These are phyloP conservation scores for Termitomyces sp. DNA, from an alignment of 768 basidiomycete genomes.

Conservation along the genomic window DNA sequence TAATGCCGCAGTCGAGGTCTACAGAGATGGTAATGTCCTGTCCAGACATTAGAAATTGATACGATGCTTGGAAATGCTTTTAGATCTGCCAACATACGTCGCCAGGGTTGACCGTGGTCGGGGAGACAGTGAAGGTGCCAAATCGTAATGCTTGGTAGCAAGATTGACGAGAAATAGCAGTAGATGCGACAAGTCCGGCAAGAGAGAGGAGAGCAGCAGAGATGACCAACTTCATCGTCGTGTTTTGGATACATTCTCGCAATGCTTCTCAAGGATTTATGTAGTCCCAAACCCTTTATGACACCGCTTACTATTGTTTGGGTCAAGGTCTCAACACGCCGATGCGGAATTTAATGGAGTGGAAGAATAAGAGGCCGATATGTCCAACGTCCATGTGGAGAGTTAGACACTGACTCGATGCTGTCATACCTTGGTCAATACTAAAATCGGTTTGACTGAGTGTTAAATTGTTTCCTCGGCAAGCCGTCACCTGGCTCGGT, in stretches of 20 bases:
- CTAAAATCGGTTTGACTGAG: background rate
- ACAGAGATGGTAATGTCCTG: slow-evolving; percentile 6
- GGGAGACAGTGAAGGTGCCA: slow-evolving; percentile 4
- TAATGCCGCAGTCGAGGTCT: slow-evolving; percentile 5
- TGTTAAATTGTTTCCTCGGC: background rate
- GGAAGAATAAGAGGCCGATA: background rate
- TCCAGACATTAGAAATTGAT: background rate
- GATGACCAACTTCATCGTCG: slow-evolving; percentile 11
- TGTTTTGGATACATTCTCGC: background rate
- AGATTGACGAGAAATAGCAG: background rate
- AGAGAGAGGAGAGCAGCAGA: slow-evolving; percentile 7
- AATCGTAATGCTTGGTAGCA: slow-evolving; percentile 10
- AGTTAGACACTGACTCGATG: too few species aligned
- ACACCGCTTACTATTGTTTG: background rate
- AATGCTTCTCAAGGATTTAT: background rate
- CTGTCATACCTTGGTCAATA: too few species aligned
- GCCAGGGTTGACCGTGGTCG: slow-evolving; percentile 8
- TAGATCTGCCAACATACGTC: slow-evolving; percentile 5
- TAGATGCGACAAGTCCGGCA: slow-evolving; percentile 5
- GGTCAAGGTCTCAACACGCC: background rate
- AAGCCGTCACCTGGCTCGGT: background rate
- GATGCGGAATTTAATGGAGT: background rate
- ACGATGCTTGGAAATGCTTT: background rate
- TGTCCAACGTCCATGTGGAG: background rate
- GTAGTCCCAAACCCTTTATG: background rate